These are phyloP conservation scores for Venturia oleaginea DNA, from an alignment of 2,329 filamentous ascomycete species.

Conservation along the genomic window DNA sequence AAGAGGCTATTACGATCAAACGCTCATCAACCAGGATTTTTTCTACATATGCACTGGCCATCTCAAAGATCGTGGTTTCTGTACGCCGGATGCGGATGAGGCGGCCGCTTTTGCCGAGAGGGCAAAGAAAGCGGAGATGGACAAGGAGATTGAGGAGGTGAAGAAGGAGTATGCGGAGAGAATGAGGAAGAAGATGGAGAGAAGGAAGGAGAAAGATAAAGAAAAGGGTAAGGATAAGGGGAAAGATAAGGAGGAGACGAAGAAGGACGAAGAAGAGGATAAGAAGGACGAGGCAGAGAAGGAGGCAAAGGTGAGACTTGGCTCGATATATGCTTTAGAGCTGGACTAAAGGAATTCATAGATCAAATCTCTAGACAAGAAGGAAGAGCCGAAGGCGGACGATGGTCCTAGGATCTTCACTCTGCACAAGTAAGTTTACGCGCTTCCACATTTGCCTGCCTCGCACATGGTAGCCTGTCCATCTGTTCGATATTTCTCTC, in stretches of 20 bases:
- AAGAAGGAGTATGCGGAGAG: slow-evolving; percentile 42
- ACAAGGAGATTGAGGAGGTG: slow-evolving; percentile 39
- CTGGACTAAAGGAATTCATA: slow-evolving; percentile 16
- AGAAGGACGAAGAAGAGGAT: slow-evolving; percentile 54
- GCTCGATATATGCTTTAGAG: not conserved
- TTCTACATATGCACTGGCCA: slow-evolving; percentile 86
- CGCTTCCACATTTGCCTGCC: not conserved
- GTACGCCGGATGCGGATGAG: slow-evolving; percentile 61
- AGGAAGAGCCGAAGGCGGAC: slow-evolving; percentile 35
- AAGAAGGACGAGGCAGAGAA: slow-evolving; percentile 58
- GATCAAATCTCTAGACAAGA: slow-evolving; percentile 41
- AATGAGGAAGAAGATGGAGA: slow-evolving; percentile 50
- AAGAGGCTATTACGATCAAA: not conserved
- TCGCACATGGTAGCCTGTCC: not conserved
- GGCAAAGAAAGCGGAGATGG: slow-evolving; percentile 43
- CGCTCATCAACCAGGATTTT: slow-evolving; percentile 53
- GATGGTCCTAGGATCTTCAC: slow-evolving; percentile 74
- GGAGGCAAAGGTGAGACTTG: slow-evolving; percentile 43
- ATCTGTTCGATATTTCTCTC: not conserved
- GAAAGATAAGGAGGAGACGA: slow-evolving; percentile 57
- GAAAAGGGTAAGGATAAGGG: slow-evolving; percentile 35
- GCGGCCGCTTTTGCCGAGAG: slow-evolving; percentile 43
- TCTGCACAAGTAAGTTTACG: slow-evolving; percentile 58
- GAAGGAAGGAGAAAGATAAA: slow-evolving; percentile 34
- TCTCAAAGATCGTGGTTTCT: slow-evolving; percentile 75